Evolutionary conservation across 805 yeast genomes (phyloP), one percentile per base, ranked within the genome.

Genomic region (Candida ficus): DNA sequence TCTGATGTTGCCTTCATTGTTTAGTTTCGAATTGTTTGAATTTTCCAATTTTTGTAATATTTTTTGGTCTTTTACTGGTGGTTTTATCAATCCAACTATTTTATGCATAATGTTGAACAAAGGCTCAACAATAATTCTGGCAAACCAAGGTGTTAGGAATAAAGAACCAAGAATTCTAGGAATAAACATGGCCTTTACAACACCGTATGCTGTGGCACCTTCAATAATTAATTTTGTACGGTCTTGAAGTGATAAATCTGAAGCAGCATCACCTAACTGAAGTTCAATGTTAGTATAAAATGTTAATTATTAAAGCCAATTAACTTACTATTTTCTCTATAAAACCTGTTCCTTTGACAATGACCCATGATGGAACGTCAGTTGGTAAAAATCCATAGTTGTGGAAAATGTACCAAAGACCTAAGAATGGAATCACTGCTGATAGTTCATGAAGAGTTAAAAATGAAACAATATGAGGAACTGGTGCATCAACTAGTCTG

Each of bases 151-250:
- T 61, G 78, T 79, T 26, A 71, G 59, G 35, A 69, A 53, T 37
- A 80, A 50, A 30, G 81, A 75, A 17, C 75, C 43, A 9, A 70
- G 56, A 2, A 78, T 62, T 40, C 88, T 63, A 3, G 77, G 37
- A 0, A 87, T 86, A 45, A 78, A 58, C 18, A 73, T 52, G 9
- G 71, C 65, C 53, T 85, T 85, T 11, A 83, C 87, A 4, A 80
- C 61, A 5, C 80, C 82, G 51, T 79, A 86, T 0, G 95, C 79
- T 20, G 83, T 70, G 0, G 90, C 89, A 9, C 95, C 95, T 47
- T 83, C 85, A 48, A 79, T 57, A 6, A 85, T 62, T 21, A 81
- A 56, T 37, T 67, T 65, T 35, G 81, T 67, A 46, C 78, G 76
- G 27, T 76, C 78, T 31, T 67, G 69, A 13, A 79, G 51, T 1